Conservation (phyloP, 352 stramenopile genomes). For the Phytophthora sansomeana region DNA sequence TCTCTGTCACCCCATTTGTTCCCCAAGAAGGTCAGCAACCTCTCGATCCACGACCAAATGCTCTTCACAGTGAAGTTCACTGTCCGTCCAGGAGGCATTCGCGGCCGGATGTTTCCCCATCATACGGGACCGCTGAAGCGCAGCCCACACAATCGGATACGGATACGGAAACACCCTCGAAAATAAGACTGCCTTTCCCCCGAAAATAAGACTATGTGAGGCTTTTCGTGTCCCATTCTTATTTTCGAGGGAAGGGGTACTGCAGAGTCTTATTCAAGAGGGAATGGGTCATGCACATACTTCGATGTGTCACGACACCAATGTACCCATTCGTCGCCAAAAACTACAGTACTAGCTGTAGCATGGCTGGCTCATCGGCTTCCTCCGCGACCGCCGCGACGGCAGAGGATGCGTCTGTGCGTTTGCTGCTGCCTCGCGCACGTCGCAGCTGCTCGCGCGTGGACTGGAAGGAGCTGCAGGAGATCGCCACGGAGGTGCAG, state of each 20-base stretch:
- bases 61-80: not conserved
- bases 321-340: not conserved
- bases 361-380: not conserved
- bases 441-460: conserved; percentile 44
- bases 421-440: conserved; percentile 20
- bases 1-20: conserved; percentile 16
- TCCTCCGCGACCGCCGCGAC: not conserved
- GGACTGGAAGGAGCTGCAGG: conserved; percentile 65
- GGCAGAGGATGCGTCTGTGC: not conserved
- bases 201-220: no score
- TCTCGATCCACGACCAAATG: conserved; percentile 3
- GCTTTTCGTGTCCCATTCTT: no score
- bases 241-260: no score
- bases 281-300: no score
- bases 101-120: conserved; percentile 15
- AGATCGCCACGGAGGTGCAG: conserved; percentile 64
- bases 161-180: no score
- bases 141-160: no score
- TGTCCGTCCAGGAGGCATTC: conserved; percentile 1
- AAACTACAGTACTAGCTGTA: not conserved
- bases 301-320: not conserved
- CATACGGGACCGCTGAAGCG: not conserved
- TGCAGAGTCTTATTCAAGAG: no score
- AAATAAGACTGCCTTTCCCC: no score
- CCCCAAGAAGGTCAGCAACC: conserved; percentile 13